These are phyloP conservation scores for Penicillium hesseltinei DNA, from an alignment of 2,329 filamentous ascomycete species.

Conservation along the genomic window DNA sequence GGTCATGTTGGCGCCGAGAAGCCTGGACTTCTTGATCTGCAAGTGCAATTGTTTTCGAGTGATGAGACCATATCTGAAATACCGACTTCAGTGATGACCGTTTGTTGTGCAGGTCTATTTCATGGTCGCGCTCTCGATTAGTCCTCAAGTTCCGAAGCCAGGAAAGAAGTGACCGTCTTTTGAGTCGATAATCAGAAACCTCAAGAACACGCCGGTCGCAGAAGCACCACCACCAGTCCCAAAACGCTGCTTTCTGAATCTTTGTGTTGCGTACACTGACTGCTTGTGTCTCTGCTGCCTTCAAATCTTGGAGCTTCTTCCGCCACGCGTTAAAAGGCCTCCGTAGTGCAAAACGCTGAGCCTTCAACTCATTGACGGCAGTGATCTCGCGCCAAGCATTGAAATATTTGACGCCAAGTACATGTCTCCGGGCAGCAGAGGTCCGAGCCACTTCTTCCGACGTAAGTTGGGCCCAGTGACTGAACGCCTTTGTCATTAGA, in stretches of 20 bases:
- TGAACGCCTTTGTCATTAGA: conserved; percentile 63
- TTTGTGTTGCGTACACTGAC: conserved; percentile 29
- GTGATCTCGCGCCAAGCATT: conserved; percentile 68
- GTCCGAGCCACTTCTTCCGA: conserved; percentile 65
- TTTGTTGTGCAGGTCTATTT: conserved; percentile 36
- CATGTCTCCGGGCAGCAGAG: conserved; percentile 65
- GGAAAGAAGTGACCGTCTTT: conserved; percentile 40
- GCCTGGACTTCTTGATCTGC: conserved; percentile 33
- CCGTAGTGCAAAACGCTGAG: conserved; percentile 51
- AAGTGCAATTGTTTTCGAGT: conserved; percentile 27
- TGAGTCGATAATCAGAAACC: conserved; percentile 43
- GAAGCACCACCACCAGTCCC: conserved; percentile 47
- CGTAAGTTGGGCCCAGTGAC: conserved; percentile 66
- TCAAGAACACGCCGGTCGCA: conserved; percentile 45
- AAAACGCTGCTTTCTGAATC: conserved; percentile 36
- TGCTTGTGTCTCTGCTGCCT: conserved; percentile 36
- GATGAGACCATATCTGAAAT: conserved; percentile 38
- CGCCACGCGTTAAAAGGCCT: conserved; percentile 58
- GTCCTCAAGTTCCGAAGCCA: conserved; percentile 43
- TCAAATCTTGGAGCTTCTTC: conserved; percentile 39
- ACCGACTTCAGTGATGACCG: conserved; percentile 28
- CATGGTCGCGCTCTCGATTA: conserved; percentile 40
- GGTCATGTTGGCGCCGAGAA: conserved; percentile 33
- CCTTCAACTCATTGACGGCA: conserved; percentile 56
- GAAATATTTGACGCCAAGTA: conserved; percentile 68